Evolutionary conservation across 2,329 filamentous ascomycete genomes (phyloP), one percentile per base, ranked within the genome.

Genomic region (Verticillium longisporum): DNA sequence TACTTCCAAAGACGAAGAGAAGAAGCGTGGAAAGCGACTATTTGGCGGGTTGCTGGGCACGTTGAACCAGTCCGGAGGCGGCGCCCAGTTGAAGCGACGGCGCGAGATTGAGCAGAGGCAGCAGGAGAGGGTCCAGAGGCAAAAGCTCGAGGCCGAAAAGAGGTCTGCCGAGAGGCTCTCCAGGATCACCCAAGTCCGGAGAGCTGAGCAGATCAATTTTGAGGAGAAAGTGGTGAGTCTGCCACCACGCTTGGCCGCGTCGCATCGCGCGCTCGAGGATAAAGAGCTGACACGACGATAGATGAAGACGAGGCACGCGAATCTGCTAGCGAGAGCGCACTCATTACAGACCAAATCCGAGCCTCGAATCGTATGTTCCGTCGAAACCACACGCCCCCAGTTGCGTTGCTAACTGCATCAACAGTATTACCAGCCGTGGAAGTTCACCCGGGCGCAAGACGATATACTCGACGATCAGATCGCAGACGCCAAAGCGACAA

Each of bases 401-500:
- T 26, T 26, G 26, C 26, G 18, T 10, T 55, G 59, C 59, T 59
- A 55, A 65, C 60, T 55, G 15, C 60, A 13, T 33, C 7, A n/a
- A 7, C 11, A 97, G 92, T 94, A 89, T 73, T 97, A 95, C 74
- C 87, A 88, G 55, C 94, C 94, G 0, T 96, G 90, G 88, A 87
- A 92, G 67, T 80, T 90, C 61, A 86, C 85, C 36, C 73, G 78
- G 5, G 80, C 84, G 55, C 89, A 97, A 72, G 85, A 93, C 72
- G 83, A 86, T 5, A 79, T 74, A 11, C 90, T 97, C 70, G 82
- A 87, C 55, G 77, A 82, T 4, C 93, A 97, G 72, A 80, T 91
- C 33, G 79, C 82, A 56, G 84, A 88, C 59, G 84, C 83, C 15
- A 83, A 92, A 71, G 79, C 78, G 1, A 79, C 72, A 6, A 86